Evolutionary conservation across 192 early-diverging fungal genomes (phyloP), one percentile per base, ranked within the genome.

Genomic region (Coemansia furcata): DNA sequence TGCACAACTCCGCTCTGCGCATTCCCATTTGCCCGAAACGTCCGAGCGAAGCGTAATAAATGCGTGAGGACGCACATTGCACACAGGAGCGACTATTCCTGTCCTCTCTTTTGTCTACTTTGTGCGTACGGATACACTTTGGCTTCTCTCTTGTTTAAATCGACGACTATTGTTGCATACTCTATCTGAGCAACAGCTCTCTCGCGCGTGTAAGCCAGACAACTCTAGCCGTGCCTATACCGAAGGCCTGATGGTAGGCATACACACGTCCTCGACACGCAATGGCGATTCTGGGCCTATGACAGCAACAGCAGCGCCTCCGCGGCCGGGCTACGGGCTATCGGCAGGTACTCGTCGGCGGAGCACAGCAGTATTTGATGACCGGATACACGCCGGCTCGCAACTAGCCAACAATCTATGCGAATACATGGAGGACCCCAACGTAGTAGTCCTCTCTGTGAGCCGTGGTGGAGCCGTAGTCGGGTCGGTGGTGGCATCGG

Each of bases 381-480:
- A 75, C 72, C 75, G 80, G 36, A 71, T 82, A 47, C 68, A 77
- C 11, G 80, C 80, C 0, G 80, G 75, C n/a, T 65, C 54, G 54
- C 75, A 74, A 47, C 71, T 82, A 30, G 80, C 75, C 11, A 47
- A 21, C 35, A 71, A 73, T 59, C 66, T 82, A 50, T 46, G 65
- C 29, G 74, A 77, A 69, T 72, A 77, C 26, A 40, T 62, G 7
- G 61, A 57, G 38, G 52, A 60, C 47, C 38, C 36, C 8, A 61
- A 64, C 52, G 65, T 68, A 23, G 80, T 74, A n/a, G 74, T 77
- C 14, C 44, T 82, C 23, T 82, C 80, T 6, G 69, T 83, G 60
- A 79, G 77, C 65, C 66, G 77, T 30, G 81, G 81, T 54, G 81
- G 81, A n/a, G 81, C 81, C 6, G 64, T 83, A 2, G 67, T 83